Evolutionary conservation across 495 filamentous ascomycete genomes (phyloP).

Genomic region (Rostrohypoxylon terebratum): DNA sequence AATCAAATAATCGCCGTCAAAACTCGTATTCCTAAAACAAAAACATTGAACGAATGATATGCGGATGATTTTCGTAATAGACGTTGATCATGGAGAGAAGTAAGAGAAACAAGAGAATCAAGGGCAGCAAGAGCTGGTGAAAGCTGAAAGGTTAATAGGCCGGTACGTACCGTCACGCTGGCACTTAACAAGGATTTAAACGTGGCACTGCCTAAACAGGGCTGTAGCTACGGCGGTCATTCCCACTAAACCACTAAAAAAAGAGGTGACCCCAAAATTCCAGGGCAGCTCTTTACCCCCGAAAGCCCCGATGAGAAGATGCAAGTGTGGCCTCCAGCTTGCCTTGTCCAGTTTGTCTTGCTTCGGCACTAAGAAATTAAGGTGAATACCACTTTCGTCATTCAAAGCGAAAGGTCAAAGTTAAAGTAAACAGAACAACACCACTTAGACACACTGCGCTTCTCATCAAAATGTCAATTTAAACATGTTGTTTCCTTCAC

Average conservation of each 20-base stretch:
- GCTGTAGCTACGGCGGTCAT: constrained; percentile 27
- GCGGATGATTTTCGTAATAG: neutral
- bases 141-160: constrained; percentile 3
- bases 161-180: constrained; percentile 1
- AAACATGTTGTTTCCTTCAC: constrained; percentile 23
- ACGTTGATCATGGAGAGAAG: constrained; percentile 3
- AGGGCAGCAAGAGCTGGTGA: neutral
- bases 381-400: constrained; percentile 28
- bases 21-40: neutral
- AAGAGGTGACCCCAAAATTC: constrained; percentile 3
- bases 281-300: constrained; percentile 17
- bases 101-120: no score
- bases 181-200: constrained; percentile 21
- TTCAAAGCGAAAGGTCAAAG: constrained; percentile 16
- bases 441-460: neutral
- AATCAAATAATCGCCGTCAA: neutral
- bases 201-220: constrained; percentile 19
- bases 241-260: constrained; percentile 12
- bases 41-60: neutral
- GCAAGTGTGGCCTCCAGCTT: constrained; percentile 36
- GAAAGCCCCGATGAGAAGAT: constrained; percentile 24
- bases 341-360: constrained; percentile 32
- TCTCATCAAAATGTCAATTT: constrained; percentile 21
- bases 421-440: constrained; percentile 9
- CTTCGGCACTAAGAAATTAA: constrained; percentile 4